phyloP scores from a whole-genome alignment of 257 asterid species.

The Osmanthus fragrans region DNA sequence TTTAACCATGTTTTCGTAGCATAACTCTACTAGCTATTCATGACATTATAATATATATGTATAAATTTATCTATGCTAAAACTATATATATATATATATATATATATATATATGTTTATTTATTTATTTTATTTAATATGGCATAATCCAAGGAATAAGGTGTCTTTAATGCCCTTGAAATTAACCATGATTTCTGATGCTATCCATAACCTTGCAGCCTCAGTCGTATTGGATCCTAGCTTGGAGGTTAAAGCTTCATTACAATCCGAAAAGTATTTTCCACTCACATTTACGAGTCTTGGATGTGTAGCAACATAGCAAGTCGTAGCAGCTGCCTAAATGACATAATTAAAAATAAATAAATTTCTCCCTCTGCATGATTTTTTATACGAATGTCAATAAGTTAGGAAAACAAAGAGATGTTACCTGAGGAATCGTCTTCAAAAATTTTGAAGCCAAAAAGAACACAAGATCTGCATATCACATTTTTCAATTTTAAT shows the following conservation, averaged over 20 bases:
- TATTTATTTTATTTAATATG: background rate
- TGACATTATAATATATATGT: background rate
- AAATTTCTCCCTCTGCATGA: background rate
- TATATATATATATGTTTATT: background rate
- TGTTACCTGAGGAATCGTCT: constrained; percentile 85
- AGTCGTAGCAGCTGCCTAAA: constrained; percentile 89
- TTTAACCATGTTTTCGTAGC: too few species aligned
- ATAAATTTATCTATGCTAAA: background rate
- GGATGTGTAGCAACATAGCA: constrained; percentile 90
- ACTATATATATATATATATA: background rate
- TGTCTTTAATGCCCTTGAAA: constrained; percentile 27
- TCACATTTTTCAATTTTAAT: background rate
- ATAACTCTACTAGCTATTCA: too few species aligned
- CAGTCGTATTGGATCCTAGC: constrained; percentile 56
- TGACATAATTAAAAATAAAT: background rate
- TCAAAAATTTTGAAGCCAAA: constrained; percentile 78
- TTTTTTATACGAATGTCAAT: background rate
- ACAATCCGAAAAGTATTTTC: constrained; percentile 86
- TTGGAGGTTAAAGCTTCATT: constrained; percentile 78
- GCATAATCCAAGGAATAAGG: constrained; percentile 2
- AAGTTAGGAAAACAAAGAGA: background rate
- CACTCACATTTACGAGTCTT: constrained; percentile 56
- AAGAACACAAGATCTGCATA: constrained; percentile 79
- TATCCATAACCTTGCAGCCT: constrained; percentile 73
- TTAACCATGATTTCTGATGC: constrained; percentile 65